Conservation (phyloP, 352 stramenopile species). For the Globisporangium ultimum region DNA sequence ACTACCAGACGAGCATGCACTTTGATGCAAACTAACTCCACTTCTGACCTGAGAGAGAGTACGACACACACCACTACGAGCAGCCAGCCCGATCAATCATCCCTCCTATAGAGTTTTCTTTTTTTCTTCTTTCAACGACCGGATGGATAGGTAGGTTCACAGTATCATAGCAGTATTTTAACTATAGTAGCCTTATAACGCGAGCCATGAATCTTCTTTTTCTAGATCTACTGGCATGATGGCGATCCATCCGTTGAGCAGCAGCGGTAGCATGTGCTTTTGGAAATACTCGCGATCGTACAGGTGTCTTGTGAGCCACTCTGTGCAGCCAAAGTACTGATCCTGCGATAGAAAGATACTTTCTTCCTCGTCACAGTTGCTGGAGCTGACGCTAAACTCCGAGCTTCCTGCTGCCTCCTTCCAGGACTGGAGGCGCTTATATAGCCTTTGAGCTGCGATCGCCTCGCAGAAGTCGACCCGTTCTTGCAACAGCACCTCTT, state of each 20-base stretch:
- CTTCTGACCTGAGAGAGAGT: too few relatives aligned
- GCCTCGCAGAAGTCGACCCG: slow-evolving; percentile 26
- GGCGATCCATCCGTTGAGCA: slow-evolving; percentile 32
- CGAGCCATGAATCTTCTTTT: slow-evolving; percentile 26
- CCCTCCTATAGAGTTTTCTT: background rate
- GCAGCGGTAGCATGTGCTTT: slow-evolving; percentile 28
- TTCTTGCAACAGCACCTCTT: slow-evolving; percentile 26
- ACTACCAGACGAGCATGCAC: background rate
- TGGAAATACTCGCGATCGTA: slow-evolving; percentile 23
- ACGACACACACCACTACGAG: background rate
- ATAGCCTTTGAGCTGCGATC: slow-evolving; percentile 33
- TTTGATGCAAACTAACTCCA: background rate
- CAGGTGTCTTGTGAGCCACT: slow-evolving; percentile 17
- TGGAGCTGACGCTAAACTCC: background rate
- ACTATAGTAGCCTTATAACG: slow-evolving; percentile 11
- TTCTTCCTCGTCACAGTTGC: background rate
- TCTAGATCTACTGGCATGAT: slow-evolving; percentile 22
- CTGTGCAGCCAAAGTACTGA: slow-evolving; percentile 34
- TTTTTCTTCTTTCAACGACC: background rate
- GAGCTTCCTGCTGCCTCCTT: slow-evolving; percentile 17
- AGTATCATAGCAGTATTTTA: slow-evolving; percentile 17
- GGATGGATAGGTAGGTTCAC: slow-evolving; percentile 1
- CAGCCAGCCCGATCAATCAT: background rate
- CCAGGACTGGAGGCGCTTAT: slow-evolving; percentile 28
- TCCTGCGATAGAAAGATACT: slow-evolving; percentile 29